Base-by-base conservation (phyloP, 768 basidiomycete species). In the Tulasnella calospora region DNA sequence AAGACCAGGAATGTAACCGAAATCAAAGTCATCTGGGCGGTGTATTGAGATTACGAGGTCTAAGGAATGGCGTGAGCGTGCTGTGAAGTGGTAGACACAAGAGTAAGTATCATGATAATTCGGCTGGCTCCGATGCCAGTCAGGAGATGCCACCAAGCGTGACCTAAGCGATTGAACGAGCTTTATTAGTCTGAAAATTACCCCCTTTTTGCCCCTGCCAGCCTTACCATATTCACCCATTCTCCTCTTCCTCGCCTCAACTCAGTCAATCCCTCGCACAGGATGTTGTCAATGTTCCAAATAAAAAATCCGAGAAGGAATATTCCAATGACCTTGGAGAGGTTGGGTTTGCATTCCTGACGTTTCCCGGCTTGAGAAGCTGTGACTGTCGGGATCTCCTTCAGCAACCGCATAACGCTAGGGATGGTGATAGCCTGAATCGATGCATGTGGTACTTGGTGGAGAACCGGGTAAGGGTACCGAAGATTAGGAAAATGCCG, bases 271-370 rank as follows among this genome's bases (percentile, higher is more conserved):
- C 47, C 51, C n/a, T 79, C 78, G 76, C 85, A 85, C 70, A 84
- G 85, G 44, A 85, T 75, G 77, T 85, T 85, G 76, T 85, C 85
- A 19, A 85, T 57, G 76, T 85, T 85, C 85, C 85, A 85, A 38
- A 85, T 81, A 1, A 76, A 80, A 76, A 85, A 85, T 0, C 83
- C 85, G 0, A 80, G n/a, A 4, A 81, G 79, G 74, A 84, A 85
- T 1, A 79, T 82, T 5, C 77, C 77, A 9, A 82, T 71, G 21
- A 84, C 85, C 23, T 27, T 77, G 2, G 71, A 61, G 33, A 83
- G 78, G 15, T 81, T 78, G 1, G 76, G 70, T 76, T 40, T 84
- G 79, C 72, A 78, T 67, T 35, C 55, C n/a, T 77, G 80, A 2
- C 67, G 67, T 30, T 35, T 46, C 35, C 36, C 47, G 10, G 40